These are phyloP conservation scores for Amniculicola lignicola DNA, from an alignment of 495 filamentous ascomycete genomes.

Conservation along the genomic window DNA sequence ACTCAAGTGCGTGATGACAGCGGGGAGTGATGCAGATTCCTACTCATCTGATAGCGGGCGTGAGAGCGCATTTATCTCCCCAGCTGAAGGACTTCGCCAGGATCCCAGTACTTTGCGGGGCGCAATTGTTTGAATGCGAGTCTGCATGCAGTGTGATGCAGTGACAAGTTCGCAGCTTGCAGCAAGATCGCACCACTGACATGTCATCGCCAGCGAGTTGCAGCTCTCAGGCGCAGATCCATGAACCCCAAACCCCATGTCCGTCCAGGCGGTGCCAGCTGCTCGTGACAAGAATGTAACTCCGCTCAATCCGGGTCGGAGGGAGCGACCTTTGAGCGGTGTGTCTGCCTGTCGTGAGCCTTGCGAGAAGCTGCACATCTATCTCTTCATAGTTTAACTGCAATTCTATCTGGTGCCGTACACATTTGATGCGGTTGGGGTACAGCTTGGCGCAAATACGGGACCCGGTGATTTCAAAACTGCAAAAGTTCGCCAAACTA, in stretches of 20 bases:
- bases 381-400: background rate
- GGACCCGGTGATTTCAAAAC: too few relatives aligned
- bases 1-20: background rate
- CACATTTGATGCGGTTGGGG: background rate
- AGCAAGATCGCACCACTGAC: background rate
- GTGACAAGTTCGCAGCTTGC: conserved; percentile 2
- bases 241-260: conserved; percentile 3
- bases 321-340: conserved; percentile 1
- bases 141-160: background rate
- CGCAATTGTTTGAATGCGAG: background rate
- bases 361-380: background rate
- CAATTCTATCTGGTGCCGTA: background rate
- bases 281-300: background rate
- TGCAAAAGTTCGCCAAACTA: too few relatives aligned
- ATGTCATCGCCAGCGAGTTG: background rate
- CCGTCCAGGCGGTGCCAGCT: background rate
- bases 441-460: too few relatives aligned
- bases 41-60: background rate
- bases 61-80: conserved; percentile 1
- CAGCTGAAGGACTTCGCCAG: background rate
- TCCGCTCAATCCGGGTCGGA: background rate
- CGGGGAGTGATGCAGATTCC: background rate
- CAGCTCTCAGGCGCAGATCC: background rate
- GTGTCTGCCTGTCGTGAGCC: background rate
- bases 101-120: background rate